Percentiles rank a stretch among this genome's conserved stretches.
phyloP scores from a whole-genome alignment of 495 filamentous ascomycete species.

The Penicillium coffeae region DNA sequence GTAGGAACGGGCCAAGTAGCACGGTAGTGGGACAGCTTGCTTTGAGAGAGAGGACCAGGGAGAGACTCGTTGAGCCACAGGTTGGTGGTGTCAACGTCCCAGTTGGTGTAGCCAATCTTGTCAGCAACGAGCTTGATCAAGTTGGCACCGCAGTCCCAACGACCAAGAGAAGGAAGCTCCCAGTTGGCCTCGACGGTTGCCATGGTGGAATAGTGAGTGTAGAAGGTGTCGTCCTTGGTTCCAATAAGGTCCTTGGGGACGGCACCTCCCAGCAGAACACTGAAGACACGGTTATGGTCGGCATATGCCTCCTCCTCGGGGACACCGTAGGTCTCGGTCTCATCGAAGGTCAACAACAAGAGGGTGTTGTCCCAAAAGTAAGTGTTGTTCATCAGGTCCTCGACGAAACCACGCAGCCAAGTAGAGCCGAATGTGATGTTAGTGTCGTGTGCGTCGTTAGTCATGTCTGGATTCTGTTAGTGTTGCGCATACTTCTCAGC shows the following conservation, averaged over 20 bases:
- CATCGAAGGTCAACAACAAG: conserved; percentile 63
- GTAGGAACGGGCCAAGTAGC: conserved; percentile 34
- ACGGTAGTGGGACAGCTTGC: conserved; percentile 24
- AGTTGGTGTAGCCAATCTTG: conserved; percentile 50
- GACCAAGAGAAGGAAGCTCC: conserved; percentile 59
- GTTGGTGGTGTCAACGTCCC: conserved; percentile 35
- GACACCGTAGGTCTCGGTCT: conserved; percentile 49
- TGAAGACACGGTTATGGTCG: conserved; percentile 50
- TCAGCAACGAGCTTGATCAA: conserved; percentile 55
- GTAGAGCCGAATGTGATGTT: conserved; percentile 52
- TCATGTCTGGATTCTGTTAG: conserved; percentile 1
- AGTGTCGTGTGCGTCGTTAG: conserved; percentile 59
- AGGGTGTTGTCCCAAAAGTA: conserved; percentile 66
- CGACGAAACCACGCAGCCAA: conserved; percentile 56
- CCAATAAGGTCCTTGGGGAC: conserved; percentile 51
- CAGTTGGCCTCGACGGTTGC: conserved; percentile 61
- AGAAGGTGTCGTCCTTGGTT: conserved; percentile 58
- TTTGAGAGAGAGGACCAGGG: conserved; percentile 35
- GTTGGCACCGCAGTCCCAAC: conserved; percentile 68
- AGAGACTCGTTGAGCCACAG: conserved; percentile 40
- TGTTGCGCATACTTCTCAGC: not conserved
- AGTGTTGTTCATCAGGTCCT: conserved; percentile 53
- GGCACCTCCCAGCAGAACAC: conserved; percentile 59
- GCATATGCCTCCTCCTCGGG: conserved; percentile 53
- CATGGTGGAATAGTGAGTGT: conserved; percentile 65